Conservation (phyloP, 805 yeast genomes). For the Saccharomycopsis sp. region DNA sequence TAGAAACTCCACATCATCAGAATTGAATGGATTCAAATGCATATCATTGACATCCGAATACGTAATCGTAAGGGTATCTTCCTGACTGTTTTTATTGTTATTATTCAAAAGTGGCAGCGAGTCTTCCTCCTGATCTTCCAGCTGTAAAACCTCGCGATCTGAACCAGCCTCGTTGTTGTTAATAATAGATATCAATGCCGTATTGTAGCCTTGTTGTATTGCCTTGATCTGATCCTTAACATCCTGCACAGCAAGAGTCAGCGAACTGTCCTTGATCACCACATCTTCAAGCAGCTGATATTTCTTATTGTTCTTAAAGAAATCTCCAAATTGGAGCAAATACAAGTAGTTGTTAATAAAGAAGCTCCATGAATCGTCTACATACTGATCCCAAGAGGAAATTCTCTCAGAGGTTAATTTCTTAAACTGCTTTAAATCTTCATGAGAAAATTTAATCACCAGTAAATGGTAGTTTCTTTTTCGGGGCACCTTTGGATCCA, state of each 20-base stretch:
- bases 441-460: constrained; percentile 1
- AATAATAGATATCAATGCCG: not conserved
- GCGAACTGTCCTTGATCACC: not conserved
- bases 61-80: constrained; percentile 2
- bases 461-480: not conserved
- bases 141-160: not conserved
- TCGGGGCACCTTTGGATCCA: not conserved
- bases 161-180: not conserved
- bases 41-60: constrained; percentile 12
- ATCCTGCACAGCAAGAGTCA: not conserved
- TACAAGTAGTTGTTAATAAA: constrained; percentile 2
- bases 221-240: not conserved
- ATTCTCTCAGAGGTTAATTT: not conserved
- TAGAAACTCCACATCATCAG: constrained; percentile 10
- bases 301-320: not conserved
- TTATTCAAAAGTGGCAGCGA: not conserved
- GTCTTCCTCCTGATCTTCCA: not conserved
- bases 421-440: constrained; percentile 6
- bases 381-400: not conserved
- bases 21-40: constrained; percentile 11
- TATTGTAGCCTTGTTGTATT: not conserved
- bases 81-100: not conserved
- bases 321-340: not conserved
- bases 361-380: constrained; percentile 12
- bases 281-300: not conserved